These are phyloP conservation scores for Gonium pectorale DNA, from an alignment of 139 green algal species.

Conservation along the genomic window DNA sequence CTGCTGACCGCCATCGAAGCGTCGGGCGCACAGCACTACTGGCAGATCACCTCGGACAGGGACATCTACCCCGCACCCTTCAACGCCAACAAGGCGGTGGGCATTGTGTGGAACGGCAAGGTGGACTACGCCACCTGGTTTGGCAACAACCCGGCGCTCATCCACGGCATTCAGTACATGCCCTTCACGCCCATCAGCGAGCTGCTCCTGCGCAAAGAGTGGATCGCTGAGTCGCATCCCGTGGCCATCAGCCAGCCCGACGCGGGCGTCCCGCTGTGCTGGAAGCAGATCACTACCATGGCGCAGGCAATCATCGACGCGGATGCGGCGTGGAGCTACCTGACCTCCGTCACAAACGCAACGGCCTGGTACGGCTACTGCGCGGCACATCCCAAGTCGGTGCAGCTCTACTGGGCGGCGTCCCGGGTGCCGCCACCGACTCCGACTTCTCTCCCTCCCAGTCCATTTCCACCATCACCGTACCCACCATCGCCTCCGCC, in stretches of 20 bases:
- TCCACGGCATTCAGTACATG: slow-evolving; percentile 63
- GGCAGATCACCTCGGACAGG: slow-evolving; percentile 44
- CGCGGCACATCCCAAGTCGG: slow-evolving; percentile 5
- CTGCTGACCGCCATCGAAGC: slow-evolving; percentile 51
- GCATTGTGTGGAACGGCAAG: slow-evolving; percentile 65
- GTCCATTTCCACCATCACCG: background rate
- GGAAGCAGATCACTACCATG: background rate
- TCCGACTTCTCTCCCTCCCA: background rate
- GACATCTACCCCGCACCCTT: slow-evolving; percentile 52
- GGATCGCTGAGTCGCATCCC: background rate
- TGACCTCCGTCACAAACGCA: background rate
- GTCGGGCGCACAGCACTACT: slow-evolving; percentile 46
- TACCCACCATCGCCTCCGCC: background rate
- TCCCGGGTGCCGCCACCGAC: background rate
- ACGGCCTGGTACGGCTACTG: background rate
- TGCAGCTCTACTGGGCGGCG: slow-evolving; percentile 35
- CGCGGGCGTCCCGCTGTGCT: background rate
- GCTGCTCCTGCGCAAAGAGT: background rate
- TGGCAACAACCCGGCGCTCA: slow-evolving; percentile 45
- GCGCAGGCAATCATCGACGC: background rate
- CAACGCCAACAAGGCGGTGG: slow-evolving; percentile 45
- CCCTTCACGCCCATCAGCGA: slow-evolving; percentile 43
- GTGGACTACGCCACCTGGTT: slow-evolving; percentile 62
- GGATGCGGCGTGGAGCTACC: background rate
- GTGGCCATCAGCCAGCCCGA: background rate